phyloP scores from a whole-genome alignment of 345 rosid species.

The Pistacia vera region DNA sequence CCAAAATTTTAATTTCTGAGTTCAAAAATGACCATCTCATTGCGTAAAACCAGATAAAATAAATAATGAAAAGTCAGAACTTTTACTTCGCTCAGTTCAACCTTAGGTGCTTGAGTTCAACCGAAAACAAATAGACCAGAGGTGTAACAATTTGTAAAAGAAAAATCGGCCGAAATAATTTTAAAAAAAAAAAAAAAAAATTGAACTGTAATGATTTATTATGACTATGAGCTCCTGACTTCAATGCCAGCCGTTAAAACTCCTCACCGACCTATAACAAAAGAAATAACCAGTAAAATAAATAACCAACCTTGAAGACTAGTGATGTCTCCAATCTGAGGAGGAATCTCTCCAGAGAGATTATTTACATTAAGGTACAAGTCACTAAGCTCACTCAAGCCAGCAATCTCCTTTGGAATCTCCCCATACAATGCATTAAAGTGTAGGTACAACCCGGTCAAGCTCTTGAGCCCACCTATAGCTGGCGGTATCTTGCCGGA shows the following conservation, averaged over 20 bases:
- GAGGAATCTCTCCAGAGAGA: slow-evolving; percentile 80
- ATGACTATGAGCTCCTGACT: too few relatives aligned
- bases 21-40: not conserved
- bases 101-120: not conserved
- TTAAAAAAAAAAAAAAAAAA: not conserved
- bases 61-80: not conserved
- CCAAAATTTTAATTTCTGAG: not conserved
- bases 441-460: slow-evolving; percentile 91
- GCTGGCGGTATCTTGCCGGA: slow-evolving; percentile 76
- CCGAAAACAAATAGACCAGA: too few relatives aligned
- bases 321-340: slow-evolving; percentile 61
- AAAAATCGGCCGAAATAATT: not conserved
- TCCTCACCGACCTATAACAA: not conserved
- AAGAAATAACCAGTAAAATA: not conserved
- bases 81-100: not conserved
- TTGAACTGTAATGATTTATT: not conserved
- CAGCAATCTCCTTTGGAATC: slow-evolving; percentile 76
- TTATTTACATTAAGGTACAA: slow-evolving; percentile 87
- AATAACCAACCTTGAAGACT: slow-evolving; percentile 77
- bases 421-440: slow-evolving; percentile 77
- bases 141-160: not conserved
- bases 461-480: slow-evolving; percentile 65
- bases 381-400: slow-evolving; percentile 61
- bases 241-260: not conserved
- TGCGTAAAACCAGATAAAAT: not conserved